Percentiles rank a stretch among this genome's conserved stretches.
Evolutionary conservation across 805 yeast species (phyloP).

Genomic region (Metschnikowia matae): DNA sequence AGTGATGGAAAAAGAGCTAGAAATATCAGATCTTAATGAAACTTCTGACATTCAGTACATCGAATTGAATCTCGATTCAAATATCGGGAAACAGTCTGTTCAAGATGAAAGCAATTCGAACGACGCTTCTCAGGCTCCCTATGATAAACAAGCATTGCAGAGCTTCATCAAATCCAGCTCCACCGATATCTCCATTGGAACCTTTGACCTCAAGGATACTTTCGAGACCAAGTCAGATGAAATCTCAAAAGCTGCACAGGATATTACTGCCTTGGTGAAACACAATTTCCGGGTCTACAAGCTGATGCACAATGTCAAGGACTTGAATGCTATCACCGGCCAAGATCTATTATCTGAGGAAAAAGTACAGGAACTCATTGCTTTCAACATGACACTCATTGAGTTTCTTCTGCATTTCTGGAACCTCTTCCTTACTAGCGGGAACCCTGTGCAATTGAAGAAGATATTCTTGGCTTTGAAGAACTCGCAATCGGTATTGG

Average conservation of each 20-base stretch:
- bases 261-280: constrained; percentile 46
- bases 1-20: constrained; percentile 42
- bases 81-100: constrained; percentile 18
- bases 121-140: constrained; percentile 3
- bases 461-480: constrained; percentile 35
- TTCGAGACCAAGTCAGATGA: constrained; percentile 28
- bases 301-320: constrained; percentile 23
- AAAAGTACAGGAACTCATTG: constrained; percentile 31
- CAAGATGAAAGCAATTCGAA: constrained; percentile 12
- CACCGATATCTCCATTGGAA: constrained; percentile 15
- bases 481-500: constrained; percentile 29
- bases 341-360: constrained; percentile 34
- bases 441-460: constrained; percentile 35
- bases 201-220: constrained; percentile 26
- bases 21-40: constrained; percentile 50
- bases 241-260: constrained; percentile 41
- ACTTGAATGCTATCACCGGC: constrained; percentile 7
- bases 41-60: constrained; percentile 48
- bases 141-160: constrained; percentile 3
- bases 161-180: constrained; percentile 15
- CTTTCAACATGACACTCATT: constrained; percentile 36
- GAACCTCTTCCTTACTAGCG: constrained; percentile 34
- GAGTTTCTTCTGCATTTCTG: constrained; percentile 44
- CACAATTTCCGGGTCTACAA: constrained; percentile 52
- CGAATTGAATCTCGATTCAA: constrained; percentile 38